phyloP scores from a whole-genome alignment of 768 basidiomycete genomes.

The Amanita fuliginea region DNA sequence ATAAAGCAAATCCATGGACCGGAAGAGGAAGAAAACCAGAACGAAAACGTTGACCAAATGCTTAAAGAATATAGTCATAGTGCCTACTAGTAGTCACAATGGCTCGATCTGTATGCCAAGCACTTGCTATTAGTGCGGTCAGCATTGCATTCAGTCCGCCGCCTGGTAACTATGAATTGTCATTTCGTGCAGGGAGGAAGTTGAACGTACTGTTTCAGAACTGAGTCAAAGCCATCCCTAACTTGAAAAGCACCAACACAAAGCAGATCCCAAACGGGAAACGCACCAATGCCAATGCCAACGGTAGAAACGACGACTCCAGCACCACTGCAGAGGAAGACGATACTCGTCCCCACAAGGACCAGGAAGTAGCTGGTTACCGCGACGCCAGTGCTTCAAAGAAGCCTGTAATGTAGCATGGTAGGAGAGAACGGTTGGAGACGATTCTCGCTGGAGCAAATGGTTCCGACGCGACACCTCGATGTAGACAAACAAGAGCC shows the following conservation, averaged over 20 bases:
- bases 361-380: constrained; percentile 27
- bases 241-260: background rate
- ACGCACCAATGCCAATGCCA: constrained; percentile 31
- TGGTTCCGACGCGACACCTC: constrained; percentile 49
- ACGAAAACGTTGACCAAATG: background rate
- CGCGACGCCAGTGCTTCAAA: constrained; percentile 39
- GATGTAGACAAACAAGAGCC: constrained; percentile 30
- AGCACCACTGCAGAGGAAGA: constrained; percentile 30
- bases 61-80: background rate
- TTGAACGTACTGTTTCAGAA: constrained; percentile 27
- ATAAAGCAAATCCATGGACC: constrained; percentile 52
- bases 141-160: constrained; percentile 44
- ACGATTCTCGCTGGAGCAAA: constrained; percentile 49
- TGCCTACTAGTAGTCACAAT: constrained; percentile 49
- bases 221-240: constrained; percentile 24
- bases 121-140: constrained; percentile 53
- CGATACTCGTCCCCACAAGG: constrained; percentile 24
- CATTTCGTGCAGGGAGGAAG: background rate
- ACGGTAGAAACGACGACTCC: constrained; percentile 22
- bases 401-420: constrained; percentile 47
- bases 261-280: background rate
- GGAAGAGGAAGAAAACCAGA: constrained; percentile 55
- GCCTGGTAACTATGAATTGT: constrained; percentile 20
- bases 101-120: constrained; percentile 49
- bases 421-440: constrained; percentile 34